Percentiles rank a stretch among this genome's conserved stretches.
phyloP scores from a whole-genome alignment of 192 early-diverging fungal genomes.

The Dimargaris verticillata region DNA sequence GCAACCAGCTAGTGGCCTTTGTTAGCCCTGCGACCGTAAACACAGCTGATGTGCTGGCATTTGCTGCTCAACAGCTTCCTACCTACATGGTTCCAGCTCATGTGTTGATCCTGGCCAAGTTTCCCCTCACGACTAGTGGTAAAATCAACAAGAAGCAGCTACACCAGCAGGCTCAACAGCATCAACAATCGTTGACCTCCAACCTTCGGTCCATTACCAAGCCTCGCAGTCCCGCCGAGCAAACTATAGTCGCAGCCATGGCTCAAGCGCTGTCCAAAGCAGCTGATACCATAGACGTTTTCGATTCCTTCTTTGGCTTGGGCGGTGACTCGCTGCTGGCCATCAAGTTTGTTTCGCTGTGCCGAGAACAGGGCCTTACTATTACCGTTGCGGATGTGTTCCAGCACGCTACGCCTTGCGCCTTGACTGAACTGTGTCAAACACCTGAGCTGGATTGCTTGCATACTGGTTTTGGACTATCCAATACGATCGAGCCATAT shows the following conservation, averaged over 20 bases:
- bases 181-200: too few species aligned
- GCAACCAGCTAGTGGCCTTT: conserved; percentile 17
- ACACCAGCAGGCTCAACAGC: too few species aligned
- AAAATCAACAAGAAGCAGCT: not conserved
- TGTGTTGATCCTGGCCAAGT: not conserved
- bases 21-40: conserved; percentile 13
- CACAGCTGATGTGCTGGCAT: not conserved
- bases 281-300: too few species aligned
- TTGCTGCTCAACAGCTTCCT: not conserved
- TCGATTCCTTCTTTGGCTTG: not conserved
- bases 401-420: not conserved
- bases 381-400: not conserved
- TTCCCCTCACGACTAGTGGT: not conserved
- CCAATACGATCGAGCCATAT: too few species aligned
- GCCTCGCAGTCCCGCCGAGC: too few species aligned
- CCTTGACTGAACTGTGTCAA: not conserved
- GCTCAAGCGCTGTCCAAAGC: too few species aligned
- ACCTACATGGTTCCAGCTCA: not conserved
- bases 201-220: too few species aligned
- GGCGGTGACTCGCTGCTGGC: not conserved
- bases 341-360: not conserved
- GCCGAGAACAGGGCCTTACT: not conserved
- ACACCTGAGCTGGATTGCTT: too few species aligned
- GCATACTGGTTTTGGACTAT: too few species aligned
- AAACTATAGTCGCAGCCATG: too few species aligned